Conservation (phyloP, 1,284 basidiomycete species). For the Microbotryum intermedium region DNA sequence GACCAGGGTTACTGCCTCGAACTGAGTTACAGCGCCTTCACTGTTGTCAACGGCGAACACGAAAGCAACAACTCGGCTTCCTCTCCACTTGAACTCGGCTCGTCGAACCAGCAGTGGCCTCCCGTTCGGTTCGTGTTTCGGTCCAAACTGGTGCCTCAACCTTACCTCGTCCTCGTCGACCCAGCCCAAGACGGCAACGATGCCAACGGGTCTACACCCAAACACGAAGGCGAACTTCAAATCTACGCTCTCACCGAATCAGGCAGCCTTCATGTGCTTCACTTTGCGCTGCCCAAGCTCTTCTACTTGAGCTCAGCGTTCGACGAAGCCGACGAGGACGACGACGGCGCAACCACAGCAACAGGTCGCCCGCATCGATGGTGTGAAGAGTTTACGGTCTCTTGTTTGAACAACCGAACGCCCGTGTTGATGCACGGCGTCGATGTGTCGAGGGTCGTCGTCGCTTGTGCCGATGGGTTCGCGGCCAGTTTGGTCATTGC, state of each 20-base stretch:
- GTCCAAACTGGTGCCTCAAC: slow-evolving; percentile 9
- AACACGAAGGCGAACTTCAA: slow-evolving; percentile 45
- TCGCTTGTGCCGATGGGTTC: slow-evolving; percentile 19
- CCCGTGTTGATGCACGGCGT: slow-evolving; percentile 15
- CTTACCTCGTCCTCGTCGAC: slow-evolving; percentile 6
- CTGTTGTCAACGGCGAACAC: background rate
- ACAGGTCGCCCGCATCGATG: background rate
- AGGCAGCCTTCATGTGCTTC: slow-evolving; percentile 67
- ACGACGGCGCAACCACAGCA: background rate
- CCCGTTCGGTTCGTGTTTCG: slow-evolving; percentile 25
- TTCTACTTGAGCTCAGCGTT: slow-evolving; percentile 17
- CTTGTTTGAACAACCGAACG: background rate
- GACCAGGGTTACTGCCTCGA: slow-evolving; percentile 25
- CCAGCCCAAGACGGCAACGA: too few species aligned
- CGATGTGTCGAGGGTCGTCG: slow-evolving; percentile 10
- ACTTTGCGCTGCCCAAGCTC: slow-evolving; percentile 49
- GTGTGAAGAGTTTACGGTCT: slow-evolving; percentile 21
- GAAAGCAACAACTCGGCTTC: too few species aligned
- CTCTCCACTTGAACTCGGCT: background rate
- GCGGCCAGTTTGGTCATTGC: slow-evolving; percentile 7
- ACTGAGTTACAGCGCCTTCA: slow-evolving; percentile 13
- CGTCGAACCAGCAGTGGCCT: background rate
- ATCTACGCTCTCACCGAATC: slow-evolving; percentile 58
- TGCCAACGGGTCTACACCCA: too few species aligned
- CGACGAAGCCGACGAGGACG: background rate